Percentiles rank a stretch among this genome's conserved stretches.
Evolutionary conservation across 192 early-diverging fungal genomes (phyloP).

Genomic region (Phlyctochytrium arcticum): DNA sequence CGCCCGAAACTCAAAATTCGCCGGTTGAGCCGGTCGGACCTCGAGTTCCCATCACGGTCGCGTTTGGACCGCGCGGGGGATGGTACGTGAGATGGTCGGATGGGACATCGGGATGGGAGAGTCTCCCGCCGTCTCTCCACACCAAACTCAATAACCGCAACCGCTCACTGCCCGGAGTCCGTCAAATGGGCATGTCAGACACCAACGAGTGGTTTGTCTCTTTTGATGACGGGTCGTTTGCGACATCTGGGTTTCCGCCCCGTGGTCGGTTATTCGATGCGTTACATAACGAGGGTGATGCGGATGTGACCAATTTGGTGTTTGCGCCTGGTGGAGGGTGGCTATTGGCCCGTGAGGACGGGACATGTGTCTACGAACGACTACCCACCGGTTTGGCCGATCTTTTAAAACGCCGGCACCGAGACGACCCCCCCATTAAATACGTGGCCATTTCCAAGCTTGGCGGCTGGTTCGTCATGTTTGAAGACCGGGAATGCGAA

Average conservation of each 20-base stretch:
- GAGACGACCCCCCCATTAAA: conserved; percentile 16
- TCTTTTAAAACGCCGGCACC: conserved; percentile 14
- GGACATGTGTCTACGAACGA: conserved; percentile 26
- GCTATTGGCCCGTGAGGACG: conserved; percentile 23
- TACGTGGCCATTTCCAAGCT: conserved; percentile 29
- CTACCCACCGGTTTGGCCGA: conserved; percentile 25
- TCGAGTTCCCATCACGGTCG: conserved; percentile 10
- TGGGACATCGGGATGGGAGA: conserved; percentile 22
- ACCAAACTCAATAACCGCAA: conserved; percentile 25
- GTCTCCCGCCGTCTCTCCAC: conserved; percentile 29
- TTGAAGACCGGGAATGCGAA: conserved; percentile 32
- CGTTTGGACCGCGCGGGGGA: conserved; percentile 19
- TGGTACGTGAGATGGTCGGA: conserved; percentile 23
- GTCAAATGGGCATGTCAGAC: conserved; percentile 17
- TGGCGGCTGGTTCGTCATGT: conserved; percentile 36
- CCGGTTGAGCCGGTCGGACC: too few species aligned
- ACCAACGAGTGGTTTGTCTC: conserved; percentile 27
- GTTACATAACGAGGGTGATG: conserved; percentile 16
- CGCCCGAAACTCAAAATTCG: too few species aligned
- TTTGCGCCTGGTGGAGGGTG: conserved; percentile 40
- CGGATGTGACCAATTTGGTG: conserved; percentile 17
- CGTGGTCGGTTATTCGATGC: conserved; percentile 20
- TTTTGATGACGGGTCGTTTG: conserved; percentile 32
- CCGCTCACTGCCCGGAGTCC: conserved; percentile 23
- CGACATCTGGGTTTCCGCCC: conserved; percentile 26